Evolutionary conservation across 192 early-diverging fungal species (phyloP), one percentile per base, ranked within the genome.

Genomic region (Powellomyces hirtus): DNA sequence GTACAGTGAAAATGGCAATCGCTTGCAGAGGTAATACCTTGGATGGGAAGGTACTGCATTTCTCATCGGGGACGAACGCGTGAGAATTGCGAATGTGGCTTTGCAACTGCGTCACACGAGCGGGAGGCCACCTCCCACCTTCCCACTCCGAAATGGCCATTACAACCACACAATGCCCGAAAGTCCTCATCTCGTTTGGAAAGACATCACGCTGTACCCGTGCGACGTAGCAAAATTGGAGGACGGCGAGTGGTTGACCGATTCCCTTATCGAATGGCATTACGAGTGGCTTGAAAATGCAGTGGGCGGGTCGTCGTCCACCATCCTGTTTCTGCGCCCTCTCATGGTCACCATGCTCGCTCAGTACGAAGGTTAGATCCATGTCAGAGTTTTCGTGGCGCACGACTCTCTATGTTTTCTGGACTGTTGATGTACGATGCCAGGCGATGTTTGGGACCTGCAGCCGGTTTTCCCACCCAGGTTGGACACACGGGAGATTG

Each of bases 241-340:
- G 34, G 60, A 61, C 20, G 62, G 72, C 5, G 42, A 71, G 33
- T 82, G 80, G 80, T 16, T 82, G 14, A 82, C 82, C 55, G 80
- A 82, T 49, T 66, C 80, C 1, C 70, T 82, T 7, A 67, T 82
- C 38, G 65, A 70, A 22, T 80, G 75, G 60, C 65, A 73, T 20
- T 82, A 53, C 59, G 72, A 77, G 40, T 51, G 16, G 16, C 55
- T 76, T 18, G 71, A 71, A 38, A 49, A 55, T 6, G 34, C 42
- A 16, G 13, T 26, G 14, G 30, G 62, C 31, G n/a, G n/a, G n/a
- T 13, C n/a, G 16, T 38, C 35, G 8, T 13, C 29, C 8, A 4
- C 20, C 20, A 34, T 70, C 24, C 26, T 63, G 11, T 71, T 81
- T 38, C 27, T 78, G 40, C n/a, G 70, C 8, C 79, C 79, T 0